Evolutionary conservation across 2,329 filamentous ascomycete species (phyloP).

Genomic region (Thelonectria discophora): DNA sequence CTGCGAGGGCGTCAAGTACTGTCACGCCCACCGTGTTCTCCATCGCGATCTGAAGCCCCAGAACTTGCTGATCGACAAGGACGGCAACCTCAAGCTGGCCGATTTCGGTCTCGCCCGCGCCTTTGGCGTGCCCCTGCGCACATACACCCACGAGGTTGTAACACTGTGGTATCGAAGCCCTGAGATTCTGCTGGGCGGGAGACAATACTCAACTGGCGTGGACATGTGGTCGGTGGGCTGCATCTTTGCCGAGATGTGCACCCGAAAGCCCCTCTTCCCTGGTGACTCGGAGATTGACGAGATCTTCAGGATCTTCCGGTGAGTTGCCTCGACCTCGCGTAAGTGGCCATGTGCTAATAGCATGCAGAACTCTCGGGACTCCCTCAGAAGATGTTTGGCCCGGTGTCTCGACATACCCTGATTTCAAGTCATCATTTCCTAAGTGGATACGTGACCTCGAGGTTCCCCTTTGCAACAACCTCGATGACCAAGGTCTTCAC

Average conservation of each 20-base stretch:
- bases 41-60: slow-evolving; percentile 92
- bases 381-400: slow-evolving; percentile 86
- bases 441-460: slow-evolving; percentile 83
- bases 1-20: slow-evolving; percentile 85
- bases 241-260: slow-evolving; percentile 98
- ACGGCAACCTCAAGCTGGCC: slow-evolving; percentile 89
- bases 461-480: slow-evolving; percentile 71
- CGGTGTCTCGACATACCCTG: slow-evolving; percentile 91
- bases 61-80: slow-evolving; percentile 85
- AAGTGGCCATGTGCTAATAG: slow-evolving; percentile 22
- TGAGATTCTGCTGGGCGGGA: slow-evolving; percentile 88
- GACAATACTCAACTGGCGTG: slow-evolving; percentile 92
- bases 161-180: slow-evolving; percentile 93
- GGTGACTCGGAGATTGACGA: slow-evolving; percentile 76
- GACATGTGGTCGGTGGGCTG: slow-evolving; percentile 97
- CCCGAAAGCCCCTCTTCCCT: slow-evolving; percentile 89
- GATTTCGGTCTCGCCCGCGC: slow-evolving; percentile 91
- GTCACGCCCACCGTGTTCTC: slow-evolving; percentile 86
- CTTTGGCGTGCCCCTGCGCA: slow-evolving; percentile 89
- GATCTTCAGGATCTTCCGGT: slow-evolving; percentile 74
- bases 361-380: slow-evolving; percentile 75
- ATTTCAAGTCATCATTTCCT: slow-evolving; percentile 91
- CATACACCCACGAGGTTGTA: slow-evolving; percentile 95
- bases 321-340: slow-evolving; percentile 40
- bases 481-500: slow-evolving; percentile 77